Conservation (phyloP, 192 early-diverging fungal species). For the Backusella liffmaniae region DNA sequence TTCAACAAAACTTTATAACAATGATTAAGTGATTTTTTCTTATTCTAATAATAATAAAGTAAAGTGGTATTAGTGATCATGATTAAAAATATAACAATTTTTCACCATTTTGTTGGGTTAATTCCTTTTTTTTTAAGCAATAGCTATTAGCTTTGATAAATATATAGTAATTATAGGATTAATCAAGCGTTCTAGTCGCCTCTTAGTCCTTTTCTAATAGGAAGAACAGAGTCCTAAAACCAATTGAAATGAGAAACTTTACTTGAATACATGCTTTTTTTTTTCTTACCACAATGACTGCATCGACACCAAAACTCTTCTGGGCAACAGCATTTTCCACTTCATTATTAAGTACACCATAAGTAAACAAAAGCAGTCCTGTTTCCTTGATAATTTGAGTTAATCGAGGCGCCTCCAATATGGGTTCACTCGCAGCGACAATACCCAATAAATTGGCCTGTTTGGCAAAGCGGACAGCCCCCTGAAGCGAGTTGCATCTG, state of each 20-base stretch:
- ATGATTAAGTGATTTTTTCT: not conserved
- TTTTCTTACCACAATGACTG: slow-evolving; percentile 71
- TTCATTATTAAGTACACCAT: slow-evolving; percentile 77
- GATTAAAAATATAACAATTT: not conserved
- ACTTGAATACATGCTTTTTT: not conserved
- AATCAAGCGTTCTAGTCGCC: not conserved
- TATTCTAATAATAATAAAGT: not conserved
- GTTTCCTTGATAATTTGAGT: slow-evolving; percentile 69
- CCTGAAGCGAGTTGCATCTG: slow-evolving; percentile 77
- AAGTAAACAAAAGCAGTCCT: slow-evolving; percentile 73
- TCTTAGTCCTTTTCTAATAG: slow-evolving; percentile 2
- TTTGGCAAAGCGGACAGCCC: slow-evolving; percentile 76
- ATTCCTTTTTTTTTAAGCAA: not conserved
- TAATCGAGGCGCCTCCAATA: slow-evolving; percentile 73
- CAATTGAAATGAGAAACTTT: not conserved
- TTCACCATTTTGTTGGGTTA: not conserved
- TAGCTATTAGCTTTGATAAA: not conserved
- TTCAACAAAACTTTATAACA: not conserved
- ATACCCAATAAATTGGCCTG: slow-evolving; percentile 73
- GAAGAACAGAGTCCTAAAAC: slow-evolving; percentile 7
- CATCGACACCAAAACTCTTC: slow-evolving; percentile 75
- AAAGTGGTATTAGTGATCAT: not conserved
- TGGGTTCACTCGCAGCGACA: slow-evolving; percentile 71
- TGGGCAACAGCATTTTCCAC: slow-evolving; percentile 68
- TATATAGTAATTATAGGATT: not conserved